Conservation (phyloP, 208 protist genomes). For the Borovskyia barvae region DNA sequence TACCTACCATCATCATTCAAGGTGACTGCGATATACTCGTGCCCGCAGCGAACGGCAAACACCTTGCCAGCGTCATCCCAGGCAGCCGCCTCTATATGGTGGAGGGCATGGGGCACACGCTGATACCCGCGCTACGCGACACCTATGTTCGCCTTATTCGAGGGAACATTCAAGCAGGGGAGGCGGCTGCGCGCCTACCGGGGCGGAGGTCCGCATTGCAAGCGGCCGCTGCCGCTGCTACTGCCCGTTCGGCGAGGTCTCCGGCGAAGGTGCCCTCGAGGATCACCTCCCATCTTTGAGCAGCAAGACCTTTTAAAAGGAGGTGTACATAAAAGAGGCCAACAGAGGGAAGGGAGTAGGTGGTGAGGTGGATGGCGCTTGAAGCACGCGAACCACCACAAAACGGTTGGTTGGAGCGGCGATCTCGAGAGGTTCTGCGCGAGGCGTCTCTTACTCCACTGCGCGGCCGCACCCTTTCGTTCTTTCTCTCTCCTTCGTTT, state of each 20-base stretch:
- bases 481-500: too few species aligned
- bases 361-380: too few species aligned
- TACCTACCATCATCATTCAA: conserved; percentile 74
- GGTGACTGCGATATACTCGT: conserved; percentile 60
- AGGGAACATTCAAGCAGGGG: conserved; percentile 24
- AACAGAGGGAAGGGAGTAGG: too few species aligned
- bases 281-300: too few species aligned
- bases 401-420: too few species aligned
- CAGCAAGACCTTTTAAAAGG: neutral
- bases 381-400: too few species aligned
- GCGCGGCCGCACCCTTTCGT: too few species aligned
- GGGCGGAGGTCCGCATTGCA: neutral
- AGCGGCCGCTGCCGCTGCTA: conserved; percentile 8
- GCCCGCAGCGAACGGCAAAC: conserved; percentile 39
- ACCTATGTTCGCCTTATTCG: conserved; percentile 21
- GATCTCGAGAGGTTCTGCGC: too few species aligned
- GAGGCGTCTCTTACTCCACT: too few species aligned
- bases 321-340: too few species aligned
- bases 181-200: conserved; percentile 9
- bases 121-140: conserved; percentile 33
- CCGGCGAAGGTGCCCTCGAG: conserved; percentile 7
- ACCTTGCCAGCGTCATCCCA: conserved; percentile 41
- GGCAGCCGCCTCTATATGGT: conserved; percentile 37
- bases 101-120: conserved; percentile 61
- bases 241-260: neutral